Base-by-base conservation (phyloP, 805 yeast species). In the Ogataea angusta region DNA sequence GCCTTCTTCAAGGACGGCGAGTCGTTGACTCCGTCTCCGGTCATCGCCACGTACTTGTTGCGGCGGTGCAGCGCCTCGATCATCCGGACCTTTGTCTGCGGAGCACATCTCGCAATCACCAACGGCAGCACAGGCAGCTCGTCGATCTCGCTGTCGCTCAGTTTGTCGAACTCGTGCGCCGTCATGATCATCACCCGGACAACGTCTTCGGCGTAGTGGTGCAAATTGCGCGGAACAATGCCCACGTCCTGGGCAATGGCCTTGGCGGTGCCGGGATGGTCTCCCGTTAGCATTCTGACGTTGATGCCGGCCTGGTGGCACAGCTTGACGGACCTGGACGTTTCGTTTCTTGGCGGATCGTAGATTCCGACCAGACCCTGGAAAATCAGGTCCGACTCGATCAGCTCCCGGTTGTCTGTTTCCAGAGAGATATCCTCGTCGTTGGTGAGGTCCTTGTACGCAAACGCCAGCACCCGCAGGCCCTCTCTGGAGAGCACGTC, bases 1-100 rank as follows among this genome's bases (percentile, higher is more conserved):
- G 83, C 82, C 43, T 70, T 72, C 55, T 75, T 77, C 51, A 78
- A 62, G 5, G 83, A 79, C 6, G 83, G 83, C 0, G 82, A 78
- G 56, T 78, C 83, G 56, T 78, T 78, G 26, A 78, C 82, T 45
- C 83, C 83, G 56, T 78, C 83, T 31, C 80, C 80, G 8, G 79
- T 74, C 84, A 78, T 78, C 15, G 80, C 84, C 35, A 76, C 81
- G 52, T 73, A 70, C 43, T 75, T 77, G 12, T 56, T 33, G n/a
- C 71, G 71, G 73, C 63, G 66, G 56, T 72, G 76, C 39, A 73
- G 68, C 43, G 72, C 69, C 41, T 67, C 62, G 13, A 75, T 75
- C 43, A 75, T 75, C 38, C 58, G 53, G 31, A 75, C 61, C 53
- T 75, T 75, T 53, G 74, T 78, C 44, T 75, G 79, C 1, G 80